Conservation (phyloP, 495 filamentous ascomycete species). For the Articulospora tetracladia region DNA sequence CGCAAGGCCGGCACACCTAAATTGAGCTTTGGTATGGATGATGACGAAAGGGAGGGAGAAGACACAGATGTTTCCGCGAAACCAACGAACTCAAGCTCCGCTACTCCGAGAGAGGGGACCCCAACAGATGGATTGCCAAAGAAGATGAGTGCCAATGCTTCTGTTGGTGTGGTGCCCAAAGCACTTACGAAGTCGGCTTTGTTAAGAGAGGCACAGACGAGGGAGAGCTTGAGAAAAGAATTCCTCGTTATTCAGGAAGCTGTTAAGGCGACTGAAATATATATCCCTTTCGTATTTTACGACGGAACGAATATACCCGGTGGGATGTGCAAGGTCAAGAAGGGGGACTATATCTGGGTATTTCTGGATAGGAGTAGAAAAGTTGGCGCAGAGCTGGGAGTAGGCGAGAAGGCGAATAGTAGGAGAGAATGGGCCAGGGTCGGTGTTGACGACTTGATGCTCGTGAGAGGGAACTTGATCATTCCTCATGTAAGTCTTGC, state of each 20-base stretch:
- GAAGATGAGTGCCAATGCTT: constrained; percentile 63
- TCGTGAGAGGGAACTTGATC: constrained; percentile 88
- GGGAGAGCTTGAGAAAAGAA: constrained; percentile 79
- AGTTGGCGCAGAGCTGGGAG: constrained; percentile 77
- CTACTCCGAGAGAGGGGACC: constrained; percentile 27
- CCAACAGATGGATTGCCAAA: constrained; percentile 33
- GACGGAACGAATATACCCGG: constrained; percentile 95
- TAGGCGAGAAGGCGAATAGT: constrained; percentile 60
- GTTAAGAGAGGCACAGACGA: constrained; percentile 72
- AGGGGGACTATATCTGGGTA: constrained; percentile 86
- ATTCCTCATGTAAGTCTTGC: constrained; percentile 78
- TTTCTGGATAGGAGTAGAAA: constrained; percentile 89
- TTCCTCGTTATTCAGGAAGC: constrained; percentile 80
- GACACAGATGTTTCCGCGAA: constrained; percentile 8
- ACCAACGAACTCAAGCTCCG: not conserved
- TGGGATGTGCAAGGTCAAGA: constrained; percentile 78
- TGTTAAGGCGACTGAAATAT: constrained; percentile 84
- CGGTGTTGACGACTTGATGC: constrained; percentile 93
- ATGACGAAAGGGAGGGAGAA: constrained; percentile 37
- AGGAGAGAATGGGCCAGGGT: constrained; percentile 88
- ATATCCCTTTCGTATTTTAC: constrained; percentile 96
- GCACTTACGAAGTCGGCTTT: constrained; percentile 83
- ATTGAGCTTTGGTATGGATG: constrained; percentile 66
- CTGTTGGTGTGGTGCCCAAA: constrained; percentile 66
- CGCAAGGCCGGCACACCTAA: constrained; percentile 64